Base-by-base conservation (phyloP, 108 stramenopile genomes). In the Fragilaria crotonensis region DNA sequence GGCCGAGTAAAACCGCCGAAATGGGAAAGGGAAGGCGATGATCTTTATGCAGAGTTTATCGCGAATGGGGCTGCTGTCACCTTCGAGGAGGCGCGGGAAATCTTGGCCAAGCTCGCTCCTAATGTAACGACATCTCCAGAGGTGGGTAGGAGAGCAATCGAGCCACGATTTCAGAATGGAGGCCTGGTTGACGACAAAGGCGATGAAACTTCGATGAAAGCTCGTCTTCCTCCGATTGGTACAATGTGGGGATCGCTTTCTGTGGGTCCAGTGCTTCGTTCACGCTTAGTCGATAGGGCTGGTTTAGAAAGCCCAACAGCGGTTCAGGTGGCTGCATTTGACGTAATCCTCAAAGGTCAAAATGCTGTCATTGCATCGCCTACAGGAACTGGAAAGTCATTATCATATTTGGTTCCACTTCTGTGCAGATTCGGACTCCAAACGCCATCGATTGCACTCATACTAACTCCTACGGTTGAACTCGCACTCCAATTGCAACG, bases 11-110 rank as follows among this genome's bases (percentile, higher is more conserved):
- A 41, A 41, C 36, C 86, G 30, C 86, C 86, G 0, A 60, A 75
- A 55, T 87, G 86, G 86, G 86, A 87, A 75, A 55, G 62, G 33
- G 86, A 87, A 64, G 86, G 86, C 18, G 86, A 87, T 61, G 50
- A 45, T 33, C 55, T 85, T 33, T 85, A 85, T 62, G 63, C 59
- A 14, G 68, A 68, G 59, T 64, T 74, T 46, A 47, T 21, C n/a
- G 36, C 17, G 32, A 31, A 55, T 27, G 57, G 27, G 33, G 56
- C 2, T 3, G 54, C 48, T 29, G 30, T 33, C 26, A 59, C 36
- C 9, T 46, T 25, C 0, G 30, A 25, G 4, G 32, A 22, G 2
- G 32, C 41, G 20, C 29, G 26, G 21, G 5, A 5, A 27, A 17
- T 22, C 36, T 41, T 11, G 1, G 22, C 27, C 2, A 18, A 14